phyloP scores from a whole-genome alignment of 768 basidiomycete species.

The Boletus speciosus region DNA sequence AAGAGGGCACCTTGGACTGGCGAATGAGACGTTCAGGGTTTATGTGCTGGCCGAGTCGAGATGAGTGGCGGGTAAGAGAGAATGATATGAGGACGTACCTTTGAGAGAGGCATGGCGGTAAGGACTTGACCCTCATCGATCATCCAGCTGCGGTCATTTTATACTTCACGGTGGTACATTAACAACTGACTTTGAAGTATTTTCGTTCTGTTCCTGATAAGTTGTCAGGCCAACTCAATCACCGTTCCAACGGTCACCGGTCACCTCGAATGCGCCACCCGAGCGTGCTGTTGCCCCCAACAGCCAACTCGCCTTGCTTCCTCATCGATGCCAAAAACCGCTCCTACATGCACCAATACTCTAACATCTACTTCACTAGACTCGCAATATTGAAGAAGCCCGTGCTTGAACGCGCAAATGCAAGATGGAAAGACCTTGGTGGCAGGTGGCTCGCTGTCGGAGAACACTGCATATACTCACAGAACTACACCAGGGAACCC shows the following conservation, averaged over 20 bases:
- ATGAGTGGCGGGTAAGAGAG: not conserved
- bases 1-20: slow-evolving; percentile 45
- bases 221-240: too few species aligned
- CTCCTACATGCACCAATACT: slow-evolving; percentile 66
- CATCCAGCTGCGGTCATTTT: not conserved
- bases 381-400: slow-evolving; percentile 46
- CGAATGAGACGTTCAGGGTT: slow-evolving; percentile 64
- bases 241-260: slow-evolving; percentile 4
- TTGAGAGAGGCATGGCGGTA: slow-evolving; percentile 55
- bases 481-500: slow-evolving; percentile 52
- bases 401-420: slow-evolving; percentile 47
- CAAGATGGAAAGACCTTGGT: slow-evolving; percentile 47
- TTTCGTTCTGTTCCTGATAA: too few species aligned
- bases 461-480: slow-evolving; percentile 5
- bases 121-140: not conserved
- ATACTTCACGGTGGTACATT: not conserved
- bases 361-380: slow-evolving; percentile 68
- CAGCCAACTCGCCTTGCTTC: slow-evolving; percentile 38
- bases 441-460: slow-evolving; percentile 28
- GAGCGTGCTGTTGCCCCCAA: slow-evolving; percentile 30
- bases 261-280: slow-evolving; percentile 19
- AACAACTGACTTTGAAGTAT: too few species aligned
- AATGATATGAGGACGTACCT: slow-evolving; percentile 34
- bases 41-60: slow-evolving; percentile 46
- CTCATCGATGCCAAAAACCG: slow-evolving; percentile 40